Conservation (phyloP, 2,329 filamentous ascomycete genomes). For the Hypoxylon sp. region DNA sequence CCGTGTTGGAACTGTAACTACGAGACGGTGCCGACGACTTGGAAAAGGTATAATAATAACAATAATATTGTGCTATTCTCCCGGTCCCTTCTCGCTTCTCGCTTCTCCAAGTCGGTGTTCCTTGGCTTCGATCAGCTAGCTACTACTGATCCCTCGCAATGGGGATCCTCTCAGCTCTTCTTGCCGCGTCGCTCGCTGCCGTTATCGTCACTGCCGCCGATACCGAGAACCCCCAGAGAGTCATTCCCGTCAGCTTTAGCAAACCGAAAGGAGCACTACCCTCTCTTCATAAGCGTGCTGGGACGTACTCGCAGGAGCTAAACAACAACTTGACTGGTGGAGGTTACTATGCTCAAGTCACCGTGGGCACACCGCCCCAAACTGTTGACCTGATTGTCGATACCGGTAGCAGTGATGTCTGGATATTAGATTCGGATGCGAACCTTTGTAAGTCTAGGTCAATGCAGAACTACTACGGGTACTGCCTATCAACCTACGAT, state of each 20-base stretch:
- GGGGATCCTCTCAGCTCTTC: conserved; percentile 40
- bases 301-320: conserved; percentile 58
- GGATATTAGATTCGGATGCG: conserved; percentile 63
- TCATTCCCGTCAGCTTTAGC: conserved; percentile 50
- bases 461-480: conserved; percentile 57
- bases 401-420: conserved; percentile 75
- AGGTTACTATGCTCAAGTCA: conserved; percentile 70
- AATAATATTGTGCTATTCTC: background rate
- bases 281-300: conserved; percentile 43
- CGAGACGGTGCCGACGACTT: background rate
- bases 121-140: background rate
- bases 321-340: conserved; percentile 70
- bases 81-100: background rate
- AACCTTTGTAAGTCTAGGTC: conserved; percentile 58
- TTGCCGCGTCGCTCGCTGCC: conserved; percentile 36
- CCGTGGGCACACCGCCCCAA: conserved; percentile 73
- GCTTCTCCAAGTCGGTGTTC: background rate
- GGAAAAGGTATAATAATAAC: background rate
- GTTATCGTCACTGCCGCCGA: conserved; percentile 23
- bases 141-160: conserved; percentile 31
- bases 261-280: conserved; percentile 38
- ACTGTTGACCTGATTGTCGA: conserved; percentile 69
- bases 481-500: conserved; percentile 62
- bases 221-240: conserved; percentile 45
- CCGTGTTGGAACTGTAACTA: background rate